phyloP scores from a whole-genome alignment of 352 stramenopile species.

The Phytophthora quininea region DNA sequence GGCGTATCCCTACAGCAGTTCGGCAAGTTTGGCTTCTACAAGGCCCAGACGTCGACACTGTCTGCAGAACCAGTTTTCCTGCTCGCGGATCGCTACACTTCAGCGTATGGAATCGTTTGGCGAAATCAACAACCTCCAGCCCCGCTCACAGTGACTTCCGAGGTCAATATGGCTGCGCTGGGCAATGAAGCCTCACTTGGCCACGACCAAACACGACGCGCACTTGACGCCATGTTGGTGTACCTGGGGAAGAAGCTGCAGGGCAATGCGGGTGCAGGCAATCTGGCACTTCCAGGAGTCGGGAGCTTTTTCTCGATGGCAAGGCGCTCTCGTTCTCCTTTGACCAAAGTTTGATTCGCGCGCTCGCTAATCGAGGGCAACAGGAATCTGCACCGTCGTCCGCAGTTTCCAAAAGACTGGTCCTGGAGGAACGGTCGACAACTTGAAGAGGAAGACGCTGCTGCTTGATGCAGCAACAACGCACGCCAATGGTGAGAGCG shows the following conservation, averaged over 20 bases:
- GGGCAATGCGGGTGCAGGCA: conserved; percentile 25
- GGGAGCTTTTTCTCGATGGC: conserved; percentile 52
- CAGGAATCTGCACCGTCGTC: conserved; percentile 15
- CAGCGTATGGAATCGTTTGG: conserved; percentile 46
- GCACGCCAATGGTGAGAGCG: background rate
- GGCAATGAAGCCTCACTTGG: conserved; percentile 45
- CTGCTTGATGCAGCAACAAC: conserved; percentile 1
- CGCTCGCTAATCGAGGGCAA: conserved; percentile 15
- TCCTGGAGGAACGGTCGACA: background rate
- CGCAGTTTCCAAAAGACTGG: conserved; percentile 17
- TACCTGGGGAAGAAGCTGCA: conserved; percentile 55
- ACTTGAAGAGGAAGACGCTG: conserved; percentile 16
- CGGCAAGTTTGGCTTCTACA: conserved; percentile 68
- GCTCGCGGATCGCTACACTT: conserved; percentile 56
- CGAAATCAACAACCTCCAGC: conserved; percentile 43
- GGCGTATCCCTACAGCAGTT: conserved; percentile 51
- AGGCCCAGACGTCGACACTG: conserved; percentile 28
- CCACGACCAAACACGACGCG: conserved; percentile 46
- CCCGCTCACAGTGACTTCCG: conserved; percentile 42
- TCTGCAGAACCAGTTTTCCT: conserved; percentile 48
- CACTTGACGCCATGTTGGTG: conserved; percentile 47
- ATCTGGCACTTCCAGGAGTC: conserved; percentile 37
- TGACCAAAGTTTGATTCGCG: conserved; percentile 40
- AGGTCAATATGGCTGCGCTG: conserved; percentile 58
- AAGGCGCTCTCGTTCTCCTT: conserved; percentile 54